phyloP scores from a whole-genome alignment of 148 eudicot genomes.

The Silene uniflora region DNA sequence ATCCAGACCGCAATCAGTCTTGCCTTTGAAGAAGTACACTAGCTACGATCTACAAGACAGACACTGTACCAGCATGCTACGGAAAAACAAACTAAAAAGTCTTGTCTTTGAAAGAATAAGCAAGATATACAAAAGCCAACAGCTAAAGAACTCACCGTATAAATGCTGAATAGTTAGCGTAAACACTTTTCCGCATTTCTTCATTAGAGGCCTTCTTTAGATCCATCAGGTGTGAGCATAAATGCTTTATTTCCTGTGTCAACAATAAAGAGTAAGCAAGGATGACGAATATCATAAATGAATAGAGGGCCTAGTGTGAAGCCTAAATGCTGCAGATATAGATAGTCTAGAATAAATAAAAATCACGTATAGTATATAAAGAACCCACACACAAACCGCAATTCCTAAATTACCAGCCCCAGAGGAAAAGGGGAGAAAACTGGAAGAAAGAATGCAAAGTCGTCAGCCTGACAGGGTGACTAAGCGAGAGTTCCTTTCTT shows the following conservation, averaged over 20 bases:
- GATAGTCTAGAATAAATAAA: neutral
- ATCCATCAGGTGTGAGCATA: conserved; percentile 82
- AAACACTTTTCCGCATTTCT: conserved; percentile 97
- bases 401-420: too few relatives aligned
- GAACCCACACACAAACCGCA: too few relatives aligned
- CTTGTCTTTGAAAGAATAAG: too few relatives aligned
- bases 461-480: neutral
- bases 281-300: neutral
- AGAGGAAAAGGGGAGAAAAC: too few relatives aligned
- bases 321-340: neutral
- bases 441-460: too few relatives aligned
- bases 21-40: neutral
- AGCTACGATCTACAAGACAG: neutral
- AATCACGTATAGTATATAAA: too few relatives aligned
- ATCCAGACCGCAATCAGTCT: neutral
- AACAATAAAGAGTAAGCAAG: conserved; percentile 5
- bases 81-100: neutral
- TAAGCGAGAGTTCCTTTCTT: neutral
- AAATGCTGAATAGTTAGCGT: conserved; percentile 91
- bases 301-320: neutral
- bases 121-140: neutral
- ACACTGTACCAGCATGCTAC: neutral
- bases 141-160: conserved; percentile 63
- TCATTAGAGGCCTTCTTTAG: conserved; percentile 92
- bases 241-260: conserved; percentile 78